Evolutionary conservation across 371 early-diverging fungal genomes (phyloP).

Genomic region (Mucor saturninus): DNA sequence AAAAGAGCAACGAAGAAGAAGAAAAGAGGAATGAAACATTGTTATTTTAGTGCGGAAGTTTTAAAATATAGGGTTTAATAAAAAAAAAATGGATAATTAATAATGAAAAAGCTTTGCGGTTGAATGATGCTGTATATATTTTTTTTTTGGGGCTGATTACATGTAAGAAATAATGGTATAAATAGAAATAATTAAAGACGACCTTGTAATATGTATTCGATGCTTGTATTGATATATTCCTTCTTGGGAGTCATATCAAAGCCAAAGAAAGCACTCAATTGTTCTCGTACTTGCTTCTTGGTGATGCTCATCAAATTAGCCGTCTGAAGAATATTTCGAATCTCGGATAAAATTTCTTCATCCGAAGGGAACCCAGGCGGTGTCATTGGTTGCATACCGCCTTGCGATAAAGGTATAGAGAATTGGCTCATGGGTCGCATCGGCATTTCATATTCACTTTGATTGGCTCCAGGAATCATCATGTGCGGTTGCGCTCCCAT

Average conservation of each 20-base stretch:
- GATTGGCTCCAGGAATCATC: constrained; percentile 11
- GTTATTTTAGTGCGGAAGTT: neutral
- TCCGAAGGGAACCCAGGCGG: constrained; percentile 75
- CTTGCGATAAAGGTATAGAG: constrained; percentile 43
- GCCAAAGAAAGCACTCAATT: constrained; percentile 78
- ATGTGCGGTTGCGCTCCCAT: constrained; percentile 7
- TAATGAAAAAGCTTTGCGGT: neutral
- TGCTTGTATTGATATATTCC: constrained; percentile 87
- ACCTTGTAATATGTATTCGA: constrained; percentile 70
- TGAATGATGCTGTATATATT: neutral
- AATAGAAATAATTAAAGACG: constrained; percentile 36
- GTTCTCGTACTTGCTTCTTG: constrained; percentile 89
- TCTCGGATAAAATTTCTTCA: constrained; percentile 82
- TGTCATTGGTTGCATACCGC: constrained; percentile 36
- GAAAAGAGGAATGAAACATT: constrained; percentile 1
- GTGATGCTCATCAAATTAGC: constrained; percentile 83
- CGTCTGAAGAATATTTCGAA: constrained; percentile 78
- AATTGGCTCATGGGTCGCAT: constrained; percentile 44
- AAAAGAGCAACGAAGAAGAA: constrained; percentile 6
- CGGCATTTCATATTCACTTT: constrained; percentile 27
- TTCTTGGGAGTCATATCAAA: constrained; percentile 82
- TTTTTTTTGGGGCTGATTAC: constrained; percentile 4
- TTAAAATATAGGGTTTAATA: constrained; percentile 1
- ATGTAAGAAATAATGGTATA: constrained; percentile 2
- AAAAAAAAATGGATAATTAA: neutral